A percentile compares a stretch with the other conserved stretches of the same genome.
These are phyloP conservation scores for Nicotiana otophora DNA, from an alignment of 257 asterid genomes.

Conservation along the genomic window DNA sequence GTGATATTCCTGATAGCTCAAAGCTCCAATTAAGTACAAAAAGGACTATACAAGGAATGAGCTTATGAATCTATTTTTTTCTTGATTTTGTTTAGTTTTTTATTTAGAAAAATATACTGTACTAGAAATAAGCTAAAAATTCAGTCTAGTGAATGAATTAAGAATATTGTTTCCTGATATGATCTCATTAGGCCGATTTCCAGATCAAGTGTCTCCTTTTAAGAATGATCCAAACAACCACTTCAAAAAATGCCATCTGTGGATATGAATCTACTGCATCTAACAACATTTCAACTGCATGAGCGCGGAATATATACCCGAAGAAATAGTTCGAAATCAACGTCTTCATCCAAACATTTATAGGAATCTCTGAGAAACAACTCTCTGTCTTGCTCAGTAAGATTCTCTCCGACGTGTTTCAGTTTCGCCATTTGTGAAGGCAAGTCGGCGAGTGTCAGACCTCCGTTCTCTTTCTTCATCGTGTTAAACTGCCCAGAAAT, in stretches of 20 bases:
- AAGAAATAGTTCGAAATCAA: constrained; percentile 85
- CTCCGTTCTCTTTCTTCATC: constrained; percentile 69
- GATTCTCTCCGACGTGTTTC: constrained; percentile 85
- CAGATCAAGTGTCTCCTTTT: not conserved
- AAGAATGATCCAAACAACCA: not conserved
- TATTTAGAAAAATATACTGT: not conserved
- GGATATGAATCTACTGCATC: not conserved
- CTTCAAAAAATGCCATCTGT: not conserved
- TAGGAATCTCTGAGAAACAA: constrained; percentile 63
- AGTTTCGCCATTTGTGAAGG: constrained; percentile 77
- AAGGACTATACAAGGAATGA: not conserved
- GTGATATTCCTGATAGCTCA: too few relatives aligned
- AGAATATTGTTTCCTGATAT: not conserved
- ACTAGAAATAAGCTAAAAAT: not conserved
- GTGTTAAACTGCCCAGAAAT: constrained; percentile 51
- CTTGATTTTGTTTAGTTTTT: not conserved
- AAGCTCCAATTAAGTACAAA: not conserved
- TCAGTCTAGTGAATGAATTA: not conserved
- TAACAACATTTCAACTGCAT: not conserved
- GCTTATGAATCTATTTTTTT: not conserved
- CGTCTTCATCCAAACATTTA: constrained; percentile 57
- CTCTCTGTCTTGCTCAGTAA: constrained; percentile 71
- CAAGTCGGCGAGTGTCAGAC: constrained; percentile 65
- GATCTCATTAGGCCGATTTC: not conserved
- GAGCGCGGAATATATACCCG: constrained; percentile 41